These are phyloP conservation scores for Amanita rimosa DNA, from an alignment of 768 basidiomycete genomes.

Conservation along the genomic window DNA sequence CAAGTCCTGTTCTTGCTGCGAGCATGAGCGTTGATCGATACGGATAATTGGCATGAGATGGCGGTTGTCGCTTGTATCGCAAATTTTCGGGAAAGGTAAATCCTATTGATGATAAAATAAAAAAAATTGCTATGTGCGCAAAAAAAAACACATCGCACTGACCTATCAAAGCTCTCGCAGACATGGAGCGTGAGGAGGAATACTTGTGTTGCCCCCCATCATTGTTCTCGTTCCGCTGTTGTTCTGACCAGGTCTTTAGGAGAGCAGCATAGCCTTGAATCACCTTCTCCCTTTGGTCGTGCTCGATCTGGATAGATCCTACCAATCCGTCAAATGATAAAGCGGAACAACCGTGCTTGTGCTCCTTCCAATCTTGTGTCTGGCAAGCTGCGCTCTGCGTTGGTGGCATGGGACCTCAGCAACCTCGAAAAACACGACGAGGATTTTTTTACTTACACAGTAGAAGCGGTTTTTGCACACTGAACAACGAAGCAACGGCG, in stretches of 20 bases:
- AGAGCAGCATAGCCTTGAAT: background rate
- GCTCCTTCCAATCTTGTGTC: conserved; percentile 6
- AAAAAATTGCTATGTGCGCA: too few species aligned
- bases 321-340: background rate
- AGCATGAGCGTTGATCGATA: conserved; percentile 5
- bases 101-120: background rate
- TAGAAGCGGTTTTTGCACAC: conserved; percentile 5
- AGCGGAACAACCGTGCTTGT: conserved; percentile 2
- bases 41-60: background rate
- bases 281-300: background rate
- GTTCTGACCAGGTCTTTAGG: background rate
- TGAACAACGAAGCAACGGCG: conserved; percentile 3
- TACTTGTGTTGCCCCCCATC: background rate
- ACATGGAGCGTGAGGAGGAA: background rate
- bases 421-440: background rate
- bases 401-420: background rate
- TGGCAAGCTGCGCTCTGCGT: conserved; percentile 1
- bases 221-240: background rate
- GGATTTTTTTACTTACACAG: background rate
- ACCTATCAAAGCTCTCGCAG: background rate
- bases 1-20: background rate
- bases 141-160: background rate
- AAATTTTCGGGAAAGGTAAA: conserved; percentile 3
- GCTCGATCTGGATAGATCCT: background rate
- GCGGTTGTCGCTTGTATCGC: conserved; percentile 1